These are phyloP conservation scores for Zalerion maritima DNA, from an alignment of 495 filamentous ascomycete genomes.

Conservation along the genomic window DNA sequence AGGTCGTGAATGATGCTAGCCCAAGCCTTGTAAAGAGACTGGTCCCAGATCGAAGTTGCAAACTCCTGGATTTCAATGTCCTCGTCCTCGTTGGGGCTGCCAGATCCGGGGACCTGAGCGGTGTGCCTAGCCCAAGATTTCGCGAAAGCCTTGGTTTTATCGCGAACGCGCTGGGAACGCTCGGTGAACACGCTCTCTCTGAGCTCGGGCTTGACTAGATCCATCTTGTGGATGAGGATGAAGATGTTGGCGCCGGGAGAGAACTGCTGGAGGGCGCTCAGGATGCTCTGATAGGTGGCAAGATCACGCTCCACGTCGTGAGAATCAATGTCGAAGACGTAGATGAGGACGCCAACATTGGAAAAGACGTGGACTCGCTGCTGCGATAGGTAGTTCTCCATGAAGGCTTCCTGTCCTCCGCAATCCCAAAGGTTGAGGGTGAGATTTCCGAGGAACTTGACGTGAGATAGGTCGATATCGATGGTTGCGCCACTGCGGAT, in stretches of 20 bases:
- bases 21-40: conserved; percentile 96
- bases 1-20: conserved; percentile 91
- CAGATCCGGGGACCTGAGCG: conserved; percentile 12
- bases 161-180: conserved; percentile 54
- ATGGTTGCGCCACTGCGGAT: conserved; percentile 75
- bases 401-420: conserved; percentile 96
- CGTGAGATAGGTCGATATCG: conserved; percentile 93
- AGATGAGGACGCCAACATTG: conserved; percentile 92
- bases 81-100: conserved; percentile 7
- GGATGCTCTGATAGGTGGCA: conserved; percentile 74
- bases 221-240: conserved; percentile 95
- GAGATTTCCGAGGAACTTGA: conserved; percentile 94
- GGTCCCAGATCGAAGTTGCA: conserved; percentile 95
- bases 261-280: conserved; percentile 71
- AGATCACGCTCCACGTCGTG: conserved; percentile 85
- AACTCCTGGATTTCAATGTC: conserved; percentile 53
- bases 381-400: conserved; percentile 89
- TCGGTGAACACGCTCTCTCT: conserved; percentile 72
- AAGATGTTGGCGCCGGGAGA: conserved; percentile 75
- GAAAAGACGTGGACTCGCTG: conserved; percentile 93
- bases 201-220: conserved; percentile 71
- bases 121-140: no score
- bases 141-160: conserved; percentile 57
- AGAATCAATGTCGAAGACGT: conserved; percentile 97
- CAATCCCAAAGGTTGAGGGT: conserved; percentile 98